Evolutionary conservation across 164 flowering plant genomes (phyloP).

Genomic region (Magnolia kwangsiensis): DNA sequence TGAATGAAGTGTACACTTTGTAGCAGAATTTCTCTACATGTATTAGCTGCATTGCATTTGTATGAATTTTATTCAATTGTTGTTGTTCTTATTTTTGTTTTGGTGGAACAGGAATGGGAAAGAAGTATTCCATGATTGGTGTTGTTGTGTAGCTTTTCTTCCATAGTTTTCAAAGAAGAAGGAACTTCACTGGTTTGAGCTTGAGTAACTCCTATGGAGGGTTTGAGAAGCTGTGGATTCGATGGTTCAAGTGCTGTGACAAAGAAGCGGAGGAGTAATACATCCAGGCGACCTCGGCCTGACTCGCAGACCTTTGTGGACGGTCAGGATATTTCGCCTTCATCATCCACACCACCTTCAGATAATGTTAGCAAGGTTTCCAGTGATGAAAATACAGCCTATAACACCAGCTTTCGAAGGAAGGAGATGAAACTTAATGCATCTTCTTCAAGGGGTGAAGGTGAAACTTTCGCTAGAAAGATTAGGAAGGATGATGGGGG

Average conservation of each 20-base stretch:
- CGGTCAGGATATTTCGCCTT: slow-evolving; percentile 35
- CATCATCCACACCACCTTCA: slow-evolving; percentile 46
- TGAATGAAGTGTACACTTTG: neutral
- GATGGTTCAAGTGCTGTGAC: slow-evolving; percentile 32
- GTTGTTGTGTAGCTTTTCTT: neutral
- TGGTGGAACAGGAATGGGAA: neutral
- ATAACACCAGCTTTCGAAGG: slow-evolving; percentile 29
- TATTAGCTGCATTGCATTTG: neutral
- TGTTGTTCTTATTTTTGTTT: neutral
- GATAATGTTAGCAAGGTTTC: slow-evolving; percentile 52
- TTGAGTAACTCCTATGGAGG: slow-evolving; percentile 42
- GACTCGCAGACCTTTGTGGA: slow-evolving; percentile 40
- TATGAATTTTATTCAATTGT: neutral
- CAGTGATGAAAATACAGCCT: slow-evolving; percentile 46
- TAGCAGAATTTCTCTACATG: neutral
- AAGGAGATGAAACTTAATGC: slow-evolving; percentile 50
- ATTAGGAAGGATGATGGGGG: slow-evolving; percentile 24
- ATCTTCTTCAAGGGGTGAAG: slow-evolving; percentile 31
- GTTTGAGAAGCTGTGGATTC: slow-evolving; percentile 28
- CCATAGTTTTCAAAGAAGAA: neutral
- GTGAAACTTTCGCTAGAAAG: slow-evolving; percentile 25
- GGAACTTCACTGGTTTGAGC: neutral
- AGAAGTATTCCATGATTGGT: neutral
- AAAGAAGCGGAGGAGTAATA: slow-evolving; percentile 60
- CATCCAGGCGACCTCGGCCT: slow-evolving; percentile 56